Evolutionary conservation across 1,284 basidiomycete species (phyloP), one percentile per base, ranked within the genome.

Genomic region (Cryptococcus sp.): DNA sequence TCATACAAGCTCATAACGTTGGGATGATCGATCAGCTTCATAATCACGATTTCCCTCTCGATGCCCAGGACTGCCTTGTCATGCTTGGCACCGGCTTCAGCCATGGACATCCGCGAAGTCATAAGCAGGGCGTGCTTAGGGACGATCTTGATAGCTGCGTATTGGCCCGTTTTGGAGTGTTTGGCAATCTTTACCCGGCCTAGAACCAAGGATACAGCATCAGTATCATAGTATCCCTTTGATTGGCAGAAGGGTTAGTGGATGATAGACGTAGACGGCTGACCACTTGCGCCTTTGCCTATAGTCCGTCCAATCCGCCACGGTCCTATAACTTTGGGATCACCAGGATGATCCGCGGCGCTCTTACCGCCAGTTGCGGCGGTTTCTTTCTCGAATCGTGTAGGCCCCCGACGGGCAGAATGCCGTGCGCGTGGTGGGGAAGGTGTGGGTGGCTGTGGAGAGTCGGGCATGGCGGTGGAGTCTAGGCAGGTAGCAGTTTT

Each of bases 11-110:
- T 86, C 82, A 94, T 85, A 68, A 97, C 86, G 77, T 96, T 96
- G 1, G 94, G 93, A 74, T 98, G 94, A 68, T 95, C 89, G 69
- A 97, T 89, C 62, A 98, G 86, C 78, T 97, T 97, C 94, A 98
- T 97, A 74, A 97, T 90, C 62, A 97, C 92, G 59, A 98, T 97
- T 78, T 98, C 95, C 62, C 93, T 85, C 77, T 97, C 93, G 62
- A 97, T 88, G 40, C 88, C 87, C 47, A 91, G 84, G 52, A 89
- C 83, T 66, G 91, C 87, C 79, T 94, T 95, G 69, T 95, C 91
- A 62, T 83, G 84, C 59, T 72, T 70, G 7, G 67, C 70, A 3
- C 69, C 72, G 15, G 88, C 84, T 61, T 86, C 84, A 61, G 84
- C 81, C 62, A 90, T 80, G 53, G 88, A 88, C 73, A 86, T 83